Evolutionary conservation across 2,329 filamentous ascomycete genomes (phyloP).

Genomic region (Ophiosphaerella korrae): DNA sequence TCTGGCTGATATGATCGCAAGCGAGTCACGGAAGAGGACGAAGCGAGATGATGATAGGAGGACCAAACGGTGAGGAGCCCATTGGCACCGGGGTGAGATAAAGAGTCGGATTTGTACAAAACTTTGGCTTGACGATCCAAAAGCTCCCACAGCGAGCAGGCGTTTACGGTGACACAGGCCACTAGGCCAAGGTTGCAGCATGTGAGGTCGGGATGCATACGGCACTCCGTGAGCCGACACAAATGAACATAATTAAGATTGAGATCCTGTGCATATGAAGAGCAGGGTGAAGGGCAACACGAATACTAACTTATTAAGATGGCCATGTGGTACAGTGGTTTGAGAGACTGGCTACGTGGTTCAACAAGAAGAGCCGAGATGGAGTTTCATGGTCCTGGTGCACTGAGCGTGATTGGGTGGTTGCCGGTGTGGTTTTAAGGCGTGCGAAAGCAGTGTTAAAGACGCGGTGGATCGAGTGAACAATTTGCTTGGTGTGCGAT

Average conservation of each 20-base stretch:
- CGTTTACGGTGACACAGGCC: constrained; percentile 23
- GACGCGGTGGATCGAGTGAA: no score
- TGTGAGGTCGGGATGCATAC: constrained; percentile 31
- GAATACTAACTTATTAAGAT: constrained; percentile 11
- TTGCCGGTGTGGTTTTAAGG: no score
- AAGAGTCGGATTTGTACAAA: constrained; percentile 29
- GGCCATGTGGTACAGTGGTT: constrained; percentile 1
- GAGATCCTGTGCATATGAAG: constrained; percentile 18
- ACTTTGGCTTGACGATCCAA: constrained; percentile 17
- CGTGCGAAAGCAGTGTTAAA: no score
- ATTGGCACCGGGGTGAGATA: neutral
- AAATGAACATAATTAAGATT: constrained; percentile 36
- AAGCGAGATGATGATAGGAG: constrained; percentile 83
- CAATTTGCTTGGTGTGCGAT: no score
- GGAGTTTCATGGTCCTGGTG: neutral
- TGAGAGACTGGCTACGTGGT: constrained; percentile 2
- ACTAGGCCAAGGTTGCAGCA: constrained; percentile 25
- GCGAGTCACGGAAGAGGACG: constrained; percentile 86
- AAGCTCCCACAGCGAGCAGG: constrained; percentile 24
- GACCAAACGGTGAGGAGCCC: constrained; percentile 56
- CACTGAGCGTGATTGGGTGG: no score
- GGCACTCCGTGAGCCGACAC: constrained; percentile 16
- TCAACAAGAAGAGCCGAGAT: neutral
- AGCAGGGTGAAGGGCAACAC: constrained; percentile 10
- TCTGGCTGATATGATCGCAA: constrained; percentile 92